These are phyloP conservation scores for Phyllosticta citrichinensis DNA, from an alignment of 2,329 filamentous ascomycete species.

Conservation along the genomic window DNA sequence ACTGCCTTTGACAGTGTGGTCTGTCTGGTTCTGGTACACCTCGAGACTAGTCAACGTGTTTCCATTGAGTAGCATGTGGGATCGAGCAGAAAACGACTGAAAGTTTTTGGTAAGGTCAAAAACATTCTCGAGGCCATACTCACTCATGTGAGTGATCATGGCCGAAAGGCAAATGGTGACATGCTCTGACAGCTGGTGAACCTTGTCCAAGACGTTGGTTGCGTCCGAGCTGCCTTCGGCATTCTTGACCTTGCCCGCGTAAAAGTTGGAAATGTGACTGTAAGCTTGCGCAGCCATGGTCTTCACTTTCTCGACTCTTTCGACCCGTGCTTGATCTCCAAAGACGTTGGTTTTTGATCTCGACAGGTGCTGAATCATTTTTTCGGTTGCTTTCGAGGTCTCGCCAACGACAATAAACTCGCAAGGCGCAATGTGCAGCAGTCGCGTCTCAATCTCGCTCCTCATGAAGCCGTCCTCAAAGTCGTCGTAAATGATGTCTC, in stretches of 20 bases:
- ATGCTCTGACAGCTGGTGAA: slow-evolving; percentile 71
- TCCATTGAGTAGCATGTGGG: slow-evolving; percentile 92
- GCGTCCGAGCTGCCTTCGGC: slow-evolving; percentile 30
- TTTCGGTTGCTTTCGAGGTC: slow-evolving; percentile 82
- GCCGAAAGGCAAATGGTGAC: slow-evolving; percentile 88
- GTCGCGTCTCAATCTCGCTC: slow-evolving; percentile 86
- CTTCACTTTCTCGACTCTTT: slow-evolving; percentile 64
- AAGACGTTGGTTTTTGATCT: slow-evolving; percentile 84
- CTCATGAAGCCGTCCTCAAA: slow-evolving; percentile 98
- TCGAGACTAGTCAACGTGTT: slow-evolving; percentile 91
- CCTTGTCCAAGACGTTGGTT: slow-evolving; percentile 67
- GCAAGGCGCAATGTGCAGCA: slow-evolving; percentile 90
- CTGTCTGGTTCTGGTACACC: slow-evolving; percentile 90
- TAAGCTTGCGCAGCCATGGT: slow-evolving; percentile 76
- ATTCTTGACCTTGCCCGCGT: slow-evolving; percentile 70
- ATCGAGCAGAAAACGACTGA: slow-evolving; percentile 83
- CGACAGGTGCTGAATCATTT: slow-evolving; percentile 80
- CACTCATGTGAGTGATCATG: slow-evolving; percentile 87
- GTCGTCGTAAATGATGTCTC: slow-evolving; percentile 89
- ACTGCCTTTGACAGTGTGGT: slow-evolving; percentile 74
- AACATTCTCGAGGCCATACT: slow-evolving; percentile 90
- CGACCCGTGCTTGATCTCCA: slow-evolving; percentile 79
- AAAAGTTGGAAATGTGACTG: slow-evolving; percentile 86
- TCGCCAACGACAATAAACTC: slow-evolving; percentile 91
- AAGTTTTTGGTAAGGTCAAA: slow-evolving; percentile 97